Conservation (phyloP, 75 land plant species). For the Selaginella moellendorffii region DNA sequence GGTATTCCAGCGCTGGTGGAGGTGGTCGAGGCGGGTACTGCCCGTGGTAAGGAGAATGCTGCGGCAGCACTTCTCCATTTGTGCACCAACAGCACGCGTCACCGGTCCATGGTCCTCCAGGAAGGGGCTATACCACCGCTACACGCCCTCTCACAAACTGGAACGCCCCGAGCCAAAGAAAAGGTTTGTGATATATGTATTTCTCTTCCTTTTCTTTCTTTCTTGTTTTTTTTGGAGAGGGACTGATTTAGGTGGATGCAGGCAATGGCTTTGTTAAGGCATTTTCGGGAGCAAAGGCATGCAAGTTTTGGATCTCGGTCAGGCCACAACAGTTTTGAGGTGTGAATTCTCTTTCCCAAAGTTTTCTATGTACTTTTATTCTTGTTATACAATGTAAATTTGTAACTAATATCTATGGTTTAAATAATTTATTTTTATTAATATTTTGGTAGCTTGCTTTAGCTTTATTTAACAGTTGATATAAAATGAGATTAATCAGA, state of each 20-base stretch:
- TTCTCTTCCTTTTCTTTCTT: neutral
- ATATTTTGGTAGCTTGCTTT: too few species aligned
- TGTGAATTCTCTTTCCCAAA: neutral
- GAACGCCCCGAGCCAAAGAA: neutral
- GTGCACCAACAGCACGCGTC: slow-evolving; percentile 17
- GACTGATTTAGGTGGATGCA: slow-evolving; percentile 13
- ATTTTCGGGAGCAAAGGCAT: neutral
- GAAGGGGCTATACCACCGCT: neutral
- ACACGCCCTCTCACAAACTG: neutral
- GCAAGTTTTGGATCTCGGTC: neutral
- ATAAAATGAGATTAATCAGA: too few species aligned
- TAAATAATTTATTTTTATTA: too few species aligned
- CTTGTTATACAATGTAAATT: too few species aligned
- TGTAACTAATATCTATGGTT: too few species aligned
- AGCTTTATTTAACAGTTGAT: too few species aligned
- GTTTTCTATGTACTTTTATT: too few species aligned
- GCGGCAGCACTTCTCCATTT: slow-evolving; percentile 37
- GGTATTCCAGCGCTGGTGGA: slow-evolving; percentile 71
- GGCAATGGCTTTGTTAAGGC: slow-evolving; percentile 65
- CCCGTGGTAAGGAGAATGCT: slow-evolving; percentile 59
- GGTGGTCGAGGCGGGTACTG: slow-evolving; percentile 48
- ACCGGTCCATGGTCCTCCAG: neutral
- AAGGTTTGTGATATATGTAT: neutral
- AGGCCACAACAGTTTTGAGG: neutral
- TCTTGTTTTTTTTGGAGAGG: neutral